Conservation (phyloP, 2,329 filamentous ascomycete genomes). For the Fusarium musae region DNA sequence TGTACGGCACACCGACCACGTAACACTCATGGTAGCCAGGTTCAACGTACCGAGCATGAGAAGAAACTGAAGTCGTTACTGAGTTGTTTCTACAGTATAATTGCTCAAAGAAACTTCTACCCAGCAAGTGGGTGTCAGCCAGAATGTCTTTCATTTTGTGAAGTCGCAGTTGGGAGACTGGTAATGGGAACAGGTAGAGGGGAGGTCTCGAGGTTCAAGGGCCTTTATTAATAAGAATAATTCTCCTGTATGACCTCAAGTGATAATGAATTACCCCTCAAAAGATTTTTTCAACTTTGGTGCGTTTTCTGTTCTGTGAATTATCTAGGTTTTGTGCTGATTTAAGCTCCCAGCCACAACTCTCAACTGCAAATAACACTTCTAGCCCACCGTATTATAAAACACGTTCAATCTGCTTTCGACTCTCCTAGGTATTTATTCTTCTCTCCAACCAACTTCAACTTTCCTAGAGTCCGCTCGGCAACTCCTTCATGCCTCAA, state of each 20-base stretch:
- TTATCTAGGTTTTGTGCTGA: background rate
- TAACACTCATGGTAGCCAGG: background rate
- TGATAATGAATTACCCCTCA: no score
- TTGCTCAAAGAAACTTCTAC: background rate
- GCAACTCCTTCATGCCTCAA: no score
- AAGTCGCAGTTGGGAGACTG: background rate
- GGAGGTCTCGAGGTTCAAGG: background rate
- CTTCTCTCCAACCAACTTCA: no score
- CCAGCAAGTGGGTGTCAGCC: background rate
- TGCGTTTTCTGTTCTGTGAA: no score
- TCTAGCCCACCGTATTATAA: no score
- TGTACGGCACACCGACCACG: background rate
- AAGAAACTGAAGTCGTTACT: background rate
- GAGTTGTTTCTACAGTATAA: background rate
- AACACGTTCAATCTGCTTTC: no score
- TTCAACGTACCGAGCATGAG: accelerated
- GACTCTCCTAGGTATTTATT: no score
- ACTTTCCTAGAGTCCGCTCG: no score
- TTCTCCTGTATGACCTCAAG: background rate
- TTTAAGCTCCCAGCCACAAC: background rate
- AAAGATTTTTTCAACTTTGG: no score
- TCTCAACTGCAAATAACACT: background rate
- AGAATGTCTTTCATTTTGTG: background rate
- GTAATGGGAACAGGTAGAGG: accelerated
- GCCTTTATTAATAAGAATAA: background rate